A percentile compares a stretch with the other conserved stretches of the same genome.
These are phyloP conservation scores for Neurospora sp. DNA, from an alignment of 2,329 filamentous ascomycete species.

Conservation along the genomic window DNA sequence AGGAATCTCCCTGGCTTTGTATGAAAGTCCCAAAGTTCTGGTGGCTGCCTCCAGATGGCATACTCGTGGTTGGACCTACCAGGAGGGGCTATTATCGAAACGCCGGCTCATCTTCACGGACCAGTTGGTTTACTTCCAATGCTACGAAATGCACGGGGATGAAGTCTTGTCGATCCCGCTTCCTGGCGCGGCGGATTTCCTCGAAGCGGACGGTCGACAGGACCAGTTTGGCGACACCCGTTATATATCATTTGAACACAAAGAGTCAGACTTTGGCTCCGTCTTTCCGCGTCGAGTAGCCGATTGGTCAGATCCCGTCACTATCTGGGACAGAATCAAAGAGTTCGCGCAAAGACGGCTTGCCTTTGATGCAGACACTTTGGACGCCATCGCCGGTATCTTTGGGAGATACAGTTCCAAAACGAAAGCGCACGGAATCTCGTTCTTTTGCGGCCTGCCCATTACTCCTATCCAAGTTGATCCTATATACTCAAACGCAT, in stretches of 20 bases:
- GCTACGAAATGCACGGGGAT: slow-evolving; percentile 1
- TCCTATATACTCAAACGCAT: too few relatives aligned
- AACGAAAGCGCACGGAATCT: neutral
- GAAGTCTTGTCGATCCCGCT: neutral
- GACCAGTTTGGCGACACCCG: neutral
- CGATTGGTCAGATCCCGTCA: neutral
- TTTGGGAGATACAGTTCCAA: neutral
- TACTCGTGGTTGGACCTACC: slow-evolving; percentile 4
- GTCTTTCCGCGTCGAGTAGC: neutral
- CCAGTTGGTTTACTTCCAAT: slow-evolving; percentile 2
- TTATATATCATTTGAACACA: neutral
- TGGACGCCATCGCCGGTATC: neutral
- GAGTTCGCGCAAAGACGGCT: neutral
- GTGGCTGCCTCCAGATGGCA: neutral
- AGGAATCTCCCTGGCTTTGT: neutral
- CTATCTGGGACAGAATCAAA: neutral
- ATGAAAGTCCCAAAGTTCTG: neutral
- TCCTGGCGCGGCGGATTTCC: neutral
- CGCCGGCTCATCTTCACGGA: slow-evolving; percentile 6
- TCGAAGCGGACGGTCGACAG: neutral
- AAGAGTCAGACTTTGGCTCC: neutral
- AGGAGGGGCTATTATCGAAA: slow-evolving; percentile 2
- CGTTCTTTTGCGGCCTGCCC: neutral
- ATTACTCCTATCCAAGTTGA: neutral
- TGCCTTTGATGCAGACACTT: neutral